Evolutionary conservation across 768 basidiomycete species (phyloP).

Genomic region (Lactarius sp.): DNA sequence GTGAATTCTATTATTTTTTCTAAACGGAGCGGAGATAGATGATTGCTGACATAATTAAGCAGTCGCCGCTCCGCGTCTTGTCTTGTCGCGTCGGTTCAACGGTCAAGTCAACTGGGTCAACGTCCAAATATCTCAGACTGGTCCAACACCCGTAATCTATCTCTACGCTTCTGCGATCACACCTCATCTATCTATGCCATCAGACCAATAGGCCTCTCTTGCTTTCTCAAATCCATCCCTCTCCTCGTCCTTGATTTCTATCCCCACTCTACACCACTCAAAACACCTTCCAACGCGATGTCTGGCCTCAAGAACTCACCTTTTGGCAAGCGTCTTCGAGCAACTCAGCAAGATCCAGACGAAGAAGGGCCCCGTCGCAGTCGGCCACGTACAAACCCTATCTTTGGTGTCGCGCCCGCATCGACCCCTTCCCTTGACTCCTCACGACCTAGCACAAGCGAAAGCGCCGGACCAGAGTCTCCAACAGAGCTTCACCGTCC

Average conservation of each 20-base stretch:
- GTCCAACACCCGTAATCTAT: not conserved
- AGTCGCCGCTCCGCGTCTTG: conserved; percentile 14
- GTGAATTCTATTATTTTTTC: not conserved
- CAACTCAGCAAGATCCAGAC: conserved; percentile 58
- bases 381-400: conserved; percentile 48
- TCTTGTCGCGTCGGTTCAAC: conserved; percentile 12
- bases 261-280: conserved; percentile 23
- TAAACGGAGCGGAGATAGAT: conserved; percentile 1
- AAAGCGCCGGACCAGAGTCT: conserved; percentile 45
- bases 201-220: conserved; percentile 16
- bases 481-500: conserved; percentile 30
- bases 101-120: conserved; percentile 5
- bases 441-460: conserved; percentile 47
- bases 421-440: conserved; percentile 56
- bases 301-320: conserved; percentile 79
- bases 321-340: conserved; percentile 78
- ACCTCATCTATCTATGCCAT: conserved; percentile 19
- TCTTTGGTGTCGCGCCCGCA: conserved; percentile 46
- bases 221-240: conserved; percentile 14
- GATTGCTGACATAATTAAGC: conserved; percentile 20
- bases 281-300: conserved; percentile 38
- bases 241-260: conserved; percentile 22
- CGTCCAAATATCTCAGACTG: not conserved
- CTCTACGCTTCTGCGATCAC: not conserved
- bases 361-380: conserved; percentile 49